Base-by-base conservation (phyloP, 1,139 yeast genomes). In the Protomyces lactucae-debilis region DNA sequence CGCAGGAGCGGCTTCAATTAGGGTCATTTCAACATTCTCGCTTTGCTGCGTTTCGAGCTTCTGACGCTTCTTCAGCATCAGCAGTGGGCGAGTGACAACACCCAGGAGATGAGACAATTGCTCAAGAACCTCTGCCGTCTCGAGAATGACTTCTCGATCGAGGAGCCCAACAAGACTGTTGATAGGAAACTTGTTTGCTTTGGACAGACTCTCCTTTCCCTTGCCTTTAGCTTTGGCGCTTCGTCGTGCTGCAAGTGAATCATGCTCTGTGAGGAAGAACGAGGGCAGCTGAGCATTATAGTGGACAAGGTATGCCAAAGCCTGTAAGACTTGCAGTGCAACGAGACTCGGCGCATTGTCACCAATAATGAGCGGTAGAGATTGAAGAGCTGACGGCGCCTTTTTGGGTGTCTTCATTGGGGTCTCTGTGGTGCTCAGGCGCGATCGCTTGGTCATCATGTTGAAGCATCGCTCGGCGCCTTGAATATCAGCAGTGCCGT, bases 241-340 rank as follows among this genome's bases (percentile, higher is more conserved):
- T 65, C 82, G 82, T 70, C 81, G 84, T 61, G 79, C 72, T 23
- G 83, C 73, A 64, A 83, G 9, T 8, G 52, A 32, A 48, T 91
- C 97, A 72, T 90, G 96, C 69, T 90, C 96, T 4, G 88, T 84
- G 66, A 92, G 78, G 72, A 92, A 85, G 72, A 85, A 91, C 71
- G 85, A 85, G 67, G 95, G 82, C 72, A 88, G 79, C 69, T 85
- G 88, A 21, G 82, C 80, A 69, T 86, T 88, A 57, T 85, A 80
- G 65, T 88, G 90, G 60, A 91, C 79, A 63, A 92, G 77, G 71
- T 82, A 85, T 69, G 87, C 89, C 39, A 91, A 76, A 0, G 88
- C 86, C 69, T 89, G 96, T 57, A 91, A 79, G 3, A 87, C 81
- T 72, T 91, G 97, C 60, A 85, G 86, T 0, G 92, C 92, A 32